Conservation (phyloP, 345 rosid species). For the Eucalyptus marginata region DNA sequence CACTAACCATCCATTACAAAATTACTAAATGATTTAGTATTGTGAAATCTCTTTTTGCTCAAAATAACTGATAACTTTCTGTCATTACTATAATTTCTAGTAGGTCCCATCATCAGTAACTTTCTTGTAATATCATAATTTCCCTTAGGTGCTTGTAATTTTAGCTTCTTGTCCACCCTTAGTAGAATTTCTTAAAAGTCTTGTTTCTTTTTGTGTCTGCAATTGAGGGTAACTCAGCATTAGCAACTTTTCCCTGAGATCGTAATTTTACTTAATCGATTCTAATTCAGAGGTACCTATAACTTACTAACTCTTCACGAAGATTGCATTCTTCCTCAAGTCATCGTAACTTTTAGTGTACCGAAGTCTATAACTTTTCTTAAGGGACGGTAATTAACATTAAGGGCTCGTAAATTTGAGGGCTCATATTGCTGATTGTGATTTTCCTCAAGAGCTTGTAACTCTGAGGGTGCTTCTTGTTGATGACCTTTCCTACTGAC, state of each 20-base stretch:
- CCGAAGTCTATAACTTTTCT: not conserved
- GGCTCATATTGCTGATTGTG: not conserved
- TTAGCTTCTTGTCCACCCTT: not conserved
- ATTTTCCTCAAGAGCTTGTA: not conserved
- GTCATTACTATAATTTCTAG: not conserved
- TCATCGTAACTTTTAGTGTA: not conserved
- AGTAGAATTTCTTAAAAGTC: not conserved
- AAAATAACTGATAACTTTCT: not conserved
- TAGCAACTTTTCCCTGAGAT: not conserved
- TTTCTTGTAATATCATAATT: not conserved
- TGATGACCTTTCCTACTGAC: not conserved
- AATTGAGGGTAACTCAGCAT: not conserved
- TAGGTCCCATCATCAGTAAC: not conserved
- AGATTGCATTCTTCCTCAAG: not conserved
- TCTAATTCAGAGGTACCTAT: not conserved
- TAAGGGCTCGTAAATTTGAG: not conserved
- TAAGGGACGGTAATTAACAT: not conserved
- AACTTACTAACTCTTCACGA: not conserved
- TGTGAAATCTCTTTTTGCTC: not conserved
- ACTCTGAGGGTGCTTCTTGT: not conserved
- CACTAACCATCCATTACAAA: not conserved
- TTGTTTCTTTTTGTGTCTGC: not conserved
- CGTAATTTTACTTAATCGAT: not conserved
- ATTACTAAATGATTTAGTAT: not conserved
- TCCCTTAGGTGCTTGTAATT: not conserved